Evolutionary conservation across 2,329 filamentous ascomycete genomes (phyloP).

Genomic region (Cephalotrichum gorgonifer): DNA sequence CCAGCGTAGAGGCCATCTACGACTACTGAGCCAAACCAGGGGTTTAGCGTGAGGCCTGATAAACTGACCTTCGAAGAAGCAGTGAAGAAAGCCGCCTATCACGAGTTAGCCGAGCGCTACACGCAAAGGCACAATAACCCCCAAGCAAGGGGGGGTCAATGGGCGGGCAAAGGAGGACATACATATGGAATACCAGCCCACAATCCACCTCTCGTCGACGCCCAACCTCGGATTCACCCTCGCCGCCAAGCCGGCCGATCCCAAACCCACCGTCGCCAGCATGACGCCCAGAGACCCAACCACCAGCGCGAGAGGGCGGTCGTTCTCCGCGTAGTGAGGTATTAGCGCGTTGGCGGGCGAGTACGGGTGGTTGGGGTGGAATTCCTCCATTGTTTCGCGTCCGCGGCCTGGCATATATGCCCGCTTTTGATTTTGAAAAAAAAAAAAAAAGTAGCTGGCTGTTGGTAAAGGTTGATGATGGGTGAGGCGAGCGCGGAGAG

Average conservation of each 20-base stretch:
- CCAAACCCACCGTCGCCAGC: constrained; percentile 19
- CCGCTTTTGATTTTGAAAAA: too few species aligned
- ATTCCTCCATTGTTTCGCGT: background rate
- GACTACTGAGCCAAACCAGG: background rate
- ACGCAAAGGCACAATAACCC: background rate
- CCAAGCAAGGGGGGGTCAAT: background rate
- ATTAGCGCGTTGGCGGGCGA: constrained; percentile 27
- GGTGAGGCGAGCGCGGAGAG: too few species aligned
- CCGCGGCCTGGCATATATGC: too few species aligned
- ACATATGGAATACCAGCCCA: constrained; percentile 48
- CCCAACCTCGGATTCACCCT: constrained; percentile 17
- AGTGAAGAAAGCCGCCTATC: constrained; percentile 58
- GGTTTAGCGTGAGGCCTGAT: too few species aligned
- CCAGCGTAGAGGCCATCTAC: too few species aligned
- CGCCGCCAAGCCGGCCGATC: constrained; percentile 17
- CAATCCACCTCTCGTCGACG: constrained; percentile 27
- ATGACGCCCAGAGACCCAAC: constrained; percentile 24
- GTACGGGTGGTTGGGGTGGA: constrained; percentile 27
- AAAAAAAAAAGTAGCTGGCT: too few species aligned
- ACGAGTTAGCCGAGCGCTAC: background rate
- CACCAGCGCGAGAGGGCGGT: constrained; percentile 21
- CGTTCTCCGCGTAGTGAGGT: constrained; percentile 29
- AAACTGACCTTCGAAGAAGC: constrained; percentile 65
- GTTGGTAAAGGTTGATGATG: too few species aligned
- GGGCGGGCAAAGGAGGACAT: constrained; percentile 13